Evolutionary conservation across 202 grass and related monocot genomes (phyloP).

Genomic region (Panicum hallii): DNA sequence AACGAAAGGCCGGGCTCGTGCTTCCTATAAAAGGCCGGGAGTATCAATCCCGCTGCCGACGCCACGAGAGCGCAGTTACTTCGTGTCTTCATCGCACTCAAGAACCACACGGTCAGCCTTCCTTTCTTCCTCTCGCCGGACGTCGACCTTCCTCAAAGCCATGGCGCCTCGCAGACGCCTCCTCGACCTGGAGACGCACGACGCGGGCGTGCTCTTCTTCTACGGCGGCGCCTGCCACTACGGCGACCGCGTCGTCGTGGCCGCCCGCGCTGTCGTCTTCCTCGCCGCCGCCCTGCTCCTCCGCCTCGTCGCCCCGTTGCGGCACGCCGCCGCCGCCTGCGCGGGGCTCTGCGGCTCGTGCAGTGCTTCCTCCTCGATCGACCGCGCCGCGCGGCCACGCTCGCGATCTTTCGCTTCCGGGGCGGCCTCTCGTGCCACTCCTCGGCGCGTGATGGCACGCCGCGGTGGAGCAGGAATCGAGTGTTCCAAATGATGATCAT

Average conservation of each 20-base stretch:
- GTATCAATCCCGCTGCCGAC: too few relatives aligned
- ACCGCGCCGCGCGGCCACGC: slow-evolving; percentile 51
- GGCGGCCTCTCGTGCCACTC: background rate
- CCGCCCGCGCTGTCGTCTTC: slow-evolving; percentile 67
- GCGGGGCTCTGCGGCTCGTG: slow-evolving; percentile 60
- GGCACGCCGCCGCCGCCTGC: slow-evolving; percentile 37
- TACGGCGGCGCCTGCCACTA: background rate
- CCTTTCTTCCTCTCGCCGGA: background rate
- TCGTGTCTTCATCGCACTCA: too few relatives aligned
- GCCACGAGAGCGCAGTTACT: too few relatives aligned
- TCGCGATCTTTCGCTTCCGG: slow-evolving; percentile 62
- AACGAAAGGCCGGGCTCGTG: background rate
- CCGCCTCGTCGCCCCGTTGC: slow-evolving; percentile 44
- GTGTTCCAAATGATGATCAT: background rate
- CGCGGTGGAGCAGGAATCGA: background rate
- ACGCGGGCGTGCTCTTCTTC: background rate
- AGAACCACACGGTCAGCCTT: background rate
- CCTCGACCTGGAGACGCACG: background rate
- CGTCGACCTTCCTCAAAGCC: background rate
- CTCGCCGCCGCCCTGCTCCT: slow-evolving; percentile 58
- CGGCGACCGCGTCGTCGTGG: background rate
- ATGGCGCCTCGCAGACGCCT: background rate
- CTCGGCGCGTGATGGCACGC: background rate
- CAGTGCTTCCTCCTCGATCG: slow-evolving; percentile 59
- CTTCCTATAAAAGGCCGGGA: too few relatives aligned